These are phyloP conservation scores for Logfia minima DNA, from an alignment of 129 eudicot genomes.

Conservation along the genomic window DNA sequence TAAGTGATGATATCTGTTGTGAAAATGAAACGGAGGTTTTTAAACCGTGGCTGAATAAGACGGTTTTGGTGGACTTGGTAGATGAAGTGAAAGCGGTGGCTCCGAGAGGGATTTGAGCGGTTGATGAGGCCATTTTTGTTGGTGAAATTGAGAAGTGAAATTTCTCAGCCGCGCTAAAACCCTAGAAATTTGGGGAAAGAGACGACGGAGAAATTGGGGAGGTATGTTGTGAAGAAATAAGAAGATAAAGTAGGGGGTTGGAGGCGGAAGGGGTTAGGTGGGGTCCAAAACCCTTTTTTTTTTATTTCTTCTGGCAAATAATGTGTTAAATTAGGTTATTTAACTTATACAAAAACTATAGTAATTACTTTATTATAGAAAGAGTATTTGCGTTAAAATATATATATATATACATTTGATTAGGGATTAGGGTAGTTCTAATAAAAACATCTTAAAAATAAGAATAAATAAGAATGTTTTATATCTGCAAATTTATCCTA, in stretches of 20 bases:
- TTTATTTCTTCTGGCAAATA: neutral
- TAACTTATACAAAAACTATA: too few species aligned
- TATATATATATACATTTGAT: too few species aligned
- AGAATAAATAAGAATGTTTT: too few species aligned
- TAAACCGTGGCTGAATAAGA: constrained; percentile 48
- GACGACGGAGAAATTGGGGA: constrained; percentile 21
- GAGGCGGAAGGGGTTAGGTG: constrained; percentile 39
- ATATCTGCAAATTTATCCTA: too few species aligned
- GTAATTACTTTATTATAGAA: too few species aligned
- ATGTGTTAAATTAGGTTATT: too few species aligned
- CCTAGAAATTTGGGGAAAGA: constrained; percentile 31
- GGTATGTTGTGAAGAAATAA: neutral
- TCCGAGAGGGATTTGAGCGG: constrained; percentile 61
- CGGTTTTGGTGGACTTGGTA: constrained; percentile 34
- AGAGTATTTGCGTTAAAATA: too few species aligned
- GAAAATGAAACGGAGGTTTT: constrained; percentile 34
- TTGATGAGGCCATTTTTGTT: constrained; percentile 57
- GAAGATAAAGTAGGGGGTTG: constrained; percentile 26
- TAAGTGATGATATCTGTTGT: constrained; percentile 28
- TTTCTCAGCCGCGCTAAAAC: constrained; percentile 31
- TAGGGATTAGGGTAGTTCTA: too few species aligned
- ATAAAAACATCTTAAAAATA: too few species aligned
- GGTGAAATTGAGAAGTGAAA: constrained; percentile 23
- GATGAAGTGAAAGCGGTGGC: constrained; percentile 28
- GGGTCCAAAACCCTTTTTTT: constrained; percentile 2